phyloP scores from a whole-genome alignment of 169 alveolate genomes.

The Eimeria necatrix region DNA sequence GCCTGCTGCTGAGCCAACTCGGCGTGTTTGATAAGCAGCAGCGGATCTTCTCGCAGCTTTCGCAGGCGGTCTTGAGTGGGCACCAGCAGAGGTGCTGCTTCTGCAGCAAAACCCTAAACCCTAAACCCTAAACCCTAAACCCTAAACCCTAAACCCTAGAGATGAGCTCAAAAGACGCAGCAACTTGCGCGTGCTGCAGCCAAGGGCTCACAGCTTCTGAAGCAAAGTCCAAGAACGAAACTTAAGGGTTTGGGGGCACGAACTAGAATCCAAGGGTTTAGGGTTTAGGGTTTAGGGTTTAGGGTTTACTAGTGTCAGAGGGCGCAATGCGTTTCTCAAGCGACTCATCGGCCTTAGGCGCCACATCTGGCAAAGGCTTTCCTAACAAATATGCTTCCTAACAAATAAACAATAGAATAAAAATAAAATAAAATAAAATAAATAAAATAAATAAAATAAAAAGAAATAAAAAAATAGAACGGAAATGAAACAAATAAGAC shows the following conservation, averaged over 20 bases:
- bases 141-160: too few relatives aligned
- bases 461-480: too few relatives aligned
- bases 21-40: conserved; percentile 68
- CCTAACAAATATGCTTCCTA: conserved; percentile 74
- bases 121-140: too few relatives aligned
- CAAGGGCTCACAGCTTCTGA: neutral
- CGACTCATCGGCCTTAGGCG: conserved; percentile 28
- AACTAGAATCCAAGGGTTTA: too few relatives aligned
- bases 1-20: conserved; percentile 67
- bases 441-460: too few relatives aligned
- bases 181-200: neutral
- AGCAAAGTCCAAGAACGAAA: neutral
- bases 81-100: conserved; percentile 39
- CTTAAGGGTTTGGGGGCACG: too few relatives aligned
- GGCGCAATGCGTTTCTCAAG: neutral
- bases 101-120: conserved; percentile 38
- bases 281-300: too few relatives aligned
- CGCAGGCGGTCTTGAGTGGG: conserved; percentile 67
- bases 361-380: conserved; percentile 58
- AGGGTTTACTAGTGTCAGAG: neutral
- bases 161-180: too few relatives aligned
- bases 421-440: too few relatives aligned
- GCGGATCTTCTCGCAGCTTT: conserved; percentile 75
- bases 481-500: too few relatives aligned
- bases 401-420: too few relatives aligned